Evolutionary conservation across 805 yeast species (phyloP).

Genomic region (Wickerhamiella lipophila): DNA sequence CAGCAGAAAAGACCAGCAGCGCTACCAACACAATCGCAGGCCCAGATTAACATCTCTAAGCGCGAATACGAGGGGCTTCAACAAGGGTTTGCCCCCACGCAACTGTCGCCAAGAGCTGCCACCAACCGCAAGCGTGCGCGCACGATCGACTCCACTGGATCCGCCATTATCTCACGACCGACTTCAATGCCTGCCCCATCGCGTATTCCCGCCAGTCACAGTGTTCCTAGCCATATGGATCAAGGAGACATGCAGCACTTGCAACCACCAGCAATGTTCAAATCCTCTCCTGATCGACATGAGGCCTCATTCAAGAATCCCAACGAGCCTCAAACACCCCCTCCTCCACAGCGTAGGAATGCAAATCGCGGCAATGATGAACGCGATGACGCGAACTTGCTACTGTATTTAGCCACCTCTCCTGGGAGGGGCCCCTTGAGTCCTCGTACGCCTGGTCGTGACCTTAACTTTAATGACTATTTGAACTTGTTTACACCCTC

Average conservation of each 20-base stretch:
- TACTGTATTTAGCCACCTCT: slow-evolving; percentile 71
- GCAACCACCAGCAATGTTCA: slow-evolving; percentile 8
- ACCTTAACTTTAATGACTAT: slow-evolving; percentile 70
- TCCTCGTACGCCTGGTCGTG: slow-evolving; percentile 29
- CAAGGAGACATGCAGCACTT: not conserved
- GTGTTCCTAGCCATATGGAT: slow-evolving; percentile 5
- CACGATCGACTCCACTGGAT: slow-evolving; percentile 6
- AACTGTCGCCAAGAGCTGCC: not conserved
- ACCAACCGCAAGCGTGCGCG: slow-evolving; percentile 11
- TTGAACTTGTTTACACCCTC: slow-evolving; percentile 69
- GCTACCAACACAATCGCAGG: not conserved
- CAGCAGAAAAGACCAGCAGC: too few relatives aligned
- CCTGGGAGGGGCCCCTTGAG: slow-evolving; percentile 39
- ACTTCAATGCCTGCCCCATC: slow-evolving; percentile 12
- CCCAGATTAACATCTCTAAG: not conserved
- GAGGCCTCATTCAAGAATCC: not conserved
- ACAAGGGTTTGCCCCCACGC: slow-evolving; percentile 7
- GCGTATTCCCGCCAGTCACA: slow-evolving; percentile 10
- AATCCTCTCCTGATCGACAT: not conserved
- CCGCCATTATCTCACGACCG: not conserved
- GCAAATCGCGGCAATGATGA: slow-evolving; percentile 12
- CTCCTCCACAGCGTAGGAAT: slow-evolving; percentile 2
- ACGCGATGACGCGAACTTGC: slow-evolving; percentile 65
- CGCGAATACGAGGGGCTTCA: slow-evolving; percentile 6
- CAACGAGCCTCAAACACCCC: slow-evolving; percentile 13